A percentile compares a stretch with the other conserved stretches of the same genome.
Evolutionary conservation across 352 stramenopile genomes (phyloP).

Genomic region (Phytopythium vexans): DNA sequence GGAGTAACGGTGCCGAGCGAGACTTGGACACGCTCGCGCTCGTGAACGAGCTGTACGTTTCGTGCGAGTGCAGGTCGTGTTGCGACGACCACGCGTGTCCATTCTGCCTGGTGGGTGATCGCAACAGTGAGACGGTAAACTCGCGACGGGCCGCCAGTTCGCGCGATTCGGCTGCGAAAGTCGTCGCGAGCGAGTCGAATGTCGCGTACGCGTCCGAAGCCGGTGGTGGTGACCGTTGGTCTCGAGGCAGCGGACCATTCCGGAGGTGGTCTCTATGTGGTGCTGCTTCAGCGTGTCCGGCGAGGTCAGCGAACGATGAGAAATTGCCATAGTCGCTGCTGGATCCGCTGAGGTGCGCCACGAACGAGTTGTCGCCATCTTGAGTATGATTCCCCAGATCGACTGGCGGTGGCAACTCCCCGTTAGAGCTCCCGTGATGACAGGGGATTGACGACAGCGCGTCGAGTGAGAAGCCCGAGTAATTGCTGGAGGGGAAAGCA

Average conservation of each 20-base stretch:
- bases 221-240: not conserved
- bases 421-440: slow-evolving; percentile 9
- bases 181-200: slow-evolving; percentile 20
- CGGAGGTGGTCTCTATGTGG: not conserved
- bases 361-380: slow-evolving; percentile 1
- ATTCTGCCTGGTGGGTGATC: slow-evolving; percentile 5
- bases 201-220: slow-evolving; percentile 15
- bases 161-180: slow-evolving; percentile 18
- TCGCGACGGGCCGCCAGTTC: slow-evolving; percentile 14
- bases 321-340: slow-evolving; percentile 48
- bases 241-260: not conserved
- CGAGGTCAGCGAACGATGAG: slow-evolving; percentile 14
- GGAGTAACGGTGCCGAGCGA: not conserved
- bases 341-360: not conserved
- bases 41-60: slow-evolving; percentile 27
- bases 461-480: slow-evolving; percentile 42
- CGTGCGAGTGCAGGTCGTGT: not conserved
- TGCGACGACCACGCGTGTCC: not conserved
- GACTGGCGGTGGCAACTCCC: not conserved
- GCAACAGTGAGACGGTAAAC: slow-evolving; percentile 13
- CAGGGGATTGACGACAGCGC: slow-evolving; percentile 23
- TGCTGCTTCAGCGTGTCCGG: slow-evolving; percentile 2
- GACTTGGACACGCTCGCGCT: slow-evolving; percentile 22
- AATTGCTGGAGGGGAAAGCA: slow-evolving; percentile 25
- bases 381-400: slow-evolving; percentile 5